Evolutionary conservation across 2,329 filamentous ascomycete species (phyloP), one percentile per base, ranked within the genome.

Genomic region (Pseudogymnoascus sp.): DNA sequence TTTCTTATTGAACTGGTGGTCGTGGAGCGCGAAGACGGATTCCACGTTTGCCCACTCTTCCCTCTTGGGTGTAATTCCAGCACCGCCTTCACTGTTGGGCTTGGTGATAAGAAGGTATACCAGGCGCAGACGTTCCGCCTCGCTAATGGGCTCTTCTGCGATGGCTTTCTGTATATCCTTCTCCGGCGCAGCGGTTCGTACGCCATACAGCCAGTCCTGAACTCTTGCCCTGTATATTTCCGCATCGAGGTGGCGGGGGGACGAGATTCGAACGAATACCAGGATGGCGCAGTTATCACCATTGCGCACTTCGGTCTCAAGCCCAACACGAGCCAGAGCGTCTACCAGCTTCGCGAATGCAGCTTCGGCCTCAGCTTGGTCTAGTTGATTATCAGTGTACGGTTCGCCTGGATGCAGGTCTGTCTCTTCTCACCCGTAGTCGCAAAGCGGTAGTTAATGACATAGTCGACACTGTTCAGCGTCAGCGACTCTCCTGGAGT

Each of bases 181-280:
- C 64, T 86, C 83, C 0, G 93, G 93, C 37, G 92, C 87, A 19
- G 85, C 84, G 61, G 90, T 83, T 67, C 92, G 88, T 63, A 97
- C 89, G 62, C 93, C 92, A 74, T 95, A 89, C 36, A 98, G 85
- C 92, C 93, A 99, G 77, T 98, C 95, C 73, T 92, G 90, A 16
- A 97, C 87, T 68, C 95, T 86, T 64, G 90, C 90, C 68, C 92
- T 86, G 76, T 96, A 96, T 61, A 96, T 84, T 71, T 96, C 90
- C 68, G 87, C 86, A 65, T 84, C 85, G 65, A 99, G 81, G 68
- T 92, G 85, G 70, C 86, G 81, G 67, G 89, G 82, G 21, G 91
- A 92, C 37, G 89, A 87, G 45, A 96, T 85, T 73, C 88, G 90
- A 73, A 93, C 83, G 74, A 96, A 97, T 69, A 98, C 78, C 60